Percentiles rank a stretch among this genome's conserved stretches.
Evolutionary conservation across 1,284 basidiomycete genomes (phyloP).

Genomic region (Ganoderma resinaceum): DNA sequence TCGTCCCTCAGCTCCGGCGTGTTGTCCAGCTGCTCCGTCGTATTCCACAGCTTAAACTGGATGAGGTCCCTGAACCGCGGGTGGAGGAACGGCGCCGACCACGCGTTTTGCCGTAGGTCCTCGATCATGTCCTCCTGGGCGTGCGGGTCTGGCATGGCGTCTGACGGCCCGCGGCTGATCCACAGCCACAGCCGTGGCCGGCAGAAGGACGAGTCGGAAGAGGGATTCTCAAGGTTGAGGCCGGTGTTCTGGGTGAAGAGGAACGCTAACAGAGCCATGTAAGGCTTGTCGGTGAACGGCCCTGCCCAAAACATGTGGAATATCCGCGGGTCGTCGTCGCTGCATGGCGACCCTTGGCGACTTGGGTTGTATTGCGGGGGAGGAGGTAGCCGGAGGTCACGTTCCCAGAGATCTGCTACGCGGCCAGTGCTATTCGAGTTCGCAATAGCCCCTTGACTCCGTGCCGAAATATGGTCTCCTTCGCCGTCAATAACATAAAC

Average conservation of each 20-base stretch:
- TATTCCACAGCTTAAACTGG: conserved; percentile 78
- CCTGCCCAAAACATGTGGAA: conserved; percentile 89
- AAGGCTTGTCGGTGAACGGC: conserved; percentile 81
- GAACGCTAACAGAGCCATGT: conserved; percentile 77
- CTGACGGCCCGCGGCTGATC: conserved; percentile 73
- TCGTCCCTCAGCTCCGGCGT: conserved; percentile 66
- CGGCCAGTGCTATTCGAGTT: conserved; percentile 9
- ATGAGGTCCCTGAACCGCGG: conserved; percentile 70
- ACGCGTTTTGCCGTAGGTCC: conserved; percentile 63
- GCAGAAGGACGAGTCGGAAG: conserved; percentile 51
- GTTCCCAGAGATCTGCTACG: conserved; percentile 47
- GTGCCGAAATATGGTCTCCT: conserved; percentile 45
- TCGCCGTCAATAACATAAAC: conserved; percentile 64
- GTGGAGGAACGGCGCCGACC: conserved; percentile 74
- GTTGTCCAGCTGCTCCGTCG: conserved; percentile 73
- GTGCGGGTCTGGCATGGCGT: conserved; percentile 58
- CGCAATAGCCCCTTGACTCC: conserved; percentile 9
- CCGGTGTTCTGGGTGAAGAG: conserved; percentile 81
- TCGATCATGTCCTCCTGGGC: conserved; percentile 67
- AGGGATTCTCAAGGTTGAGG: conserved; percentile 54
- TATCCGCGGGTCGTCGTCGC: conserved; percentile 68
- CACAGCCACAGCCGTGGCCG: conserved; percentile 78
- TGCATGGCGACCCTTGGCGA: conserved; percentile 55
- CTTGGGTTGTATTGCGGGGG: conserved; percentile 47
- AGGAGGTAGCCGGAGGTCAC: conserved; percentile 43